Conservation (phyloP, 2,329 filamentous ascomycete genomes). For the Alternaria sp. region DNA sequence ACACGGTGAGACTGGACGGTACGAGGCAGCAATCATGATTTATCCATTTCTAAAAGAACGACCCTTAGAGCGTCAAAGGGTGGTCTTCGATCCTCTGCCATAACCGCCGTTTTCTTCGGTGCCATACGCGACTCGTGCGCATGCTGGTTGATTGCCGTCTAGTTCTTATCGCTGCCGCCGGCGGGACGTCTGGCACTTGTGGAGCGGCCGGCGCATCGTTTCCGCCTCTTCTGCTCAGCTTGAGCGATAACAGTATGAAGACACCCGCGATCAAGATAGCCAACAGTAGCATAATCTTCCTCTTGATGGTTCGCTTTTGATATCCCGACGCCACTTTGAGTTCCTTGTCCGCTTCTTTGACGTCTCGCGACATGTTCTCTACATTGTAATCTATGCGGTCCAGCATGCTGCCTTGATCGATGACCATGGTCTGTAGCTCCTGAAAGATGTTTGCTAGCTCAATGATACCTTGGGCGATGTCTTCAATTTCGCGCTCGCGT, state of each 20-base stretch:
- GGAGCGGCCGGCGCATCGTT: constrained; percentile 25
- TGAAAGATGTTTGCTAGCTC: constrained; percentile 96
- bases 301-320: constrained; percentile 86
- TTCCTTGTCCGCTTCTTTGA: constrained; percentile 93
- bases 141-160: constrained; percentile 28
- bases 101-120: constrained; percentile 47
- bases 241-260: constrained; percentile 86
- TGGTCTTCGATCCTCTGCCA: constrained; percentile 33
- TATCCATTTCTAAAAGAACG: background rate
- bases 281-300: constrained; percentile 91
- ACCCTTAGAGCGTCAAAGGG: constrained; percentile 1
- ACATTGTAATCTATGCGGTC: constrained; percentile 81
- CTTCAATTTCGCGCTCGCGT: constrained; percentile 94
- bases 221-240: constrained; percentile 65
- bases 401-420: constrained; percentile 62
- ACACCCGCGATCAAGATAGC: constrained; percentile 84
- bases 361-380: constrained; percentile 91
- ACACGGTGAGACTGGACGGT: background rate
- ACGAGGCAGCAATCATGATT: constrained; percentile 21
- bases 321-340: constrained; percentile 87
- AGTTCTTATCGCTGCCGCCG: constrained; percentile 22
- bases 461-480: constrained; percentile 98
- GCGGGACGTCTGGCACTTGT: constrained; percentile 31
- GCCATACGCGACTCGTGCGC: constrained; percentile 42
- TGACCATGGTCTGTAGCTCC: constrained; percentile 90